Evolutionary conservation across 2,329 filamentous ascomycete genomes (phyloP), one percentile per base, ranked within the genome.

Genomic region (Arthroderma sp.): DNA sequence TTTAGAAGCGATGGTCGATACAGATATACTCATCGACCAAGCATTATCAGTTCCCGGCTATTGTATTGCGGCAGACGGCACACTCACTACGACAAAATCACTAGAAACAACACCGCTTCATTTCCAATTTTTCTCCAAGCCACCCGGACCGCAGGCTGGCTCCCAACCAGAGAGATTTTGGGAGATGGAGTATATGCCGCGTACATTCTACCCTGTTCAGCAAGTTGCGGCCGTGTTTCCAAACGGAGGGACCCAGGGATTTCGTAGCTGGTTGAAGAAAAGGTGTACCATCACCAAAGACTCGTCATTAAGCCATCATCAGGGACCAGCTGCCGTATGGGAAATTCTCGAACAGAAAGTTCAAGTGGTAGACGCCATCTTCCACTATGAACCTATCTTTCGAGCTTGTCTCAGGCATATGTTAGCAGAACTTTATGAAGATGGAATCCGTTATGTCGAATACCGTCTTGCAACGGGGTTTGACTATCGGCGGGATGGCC

Each of bases 361-460:
- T 62, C 65, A 73, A 3, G 75, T 89, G 3, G 72, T 89, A 38
- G 77, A 77, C 38, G 81, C 78, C n/a, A 75, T 94, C 42, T 72
- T 94, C 43, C 84, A 83, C 63, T 94, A 94, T 64, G 89, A 95
- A 63, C 88, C 88, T 9, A 85, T 95, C 50, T 89, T 84, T 65
- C 78, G 86, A 29, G 70, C 71, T 11, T 93, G 87, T 56, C 66
- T 95, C 49, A 77, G 74, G 29, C 73, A 76, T n/a, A 72, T 95
- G 54, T 77, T 94, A 62, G 68, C 68, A 41, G 73, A 81, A 42
- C 70, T 95, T 22, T 70, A 80, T 11, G 77, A 77, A 4, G 89
- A 96, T 59, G 85, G 87, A 4, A 77, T 95, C 30, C 78, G 73
- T 56, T 96, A 86, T 73, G 83, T 83, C 9, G 91, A 96, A 59